Evolutionary conservation across 441 rosid species (phyloP).

Genomic region (Euphorbia celastroides): DNA sequence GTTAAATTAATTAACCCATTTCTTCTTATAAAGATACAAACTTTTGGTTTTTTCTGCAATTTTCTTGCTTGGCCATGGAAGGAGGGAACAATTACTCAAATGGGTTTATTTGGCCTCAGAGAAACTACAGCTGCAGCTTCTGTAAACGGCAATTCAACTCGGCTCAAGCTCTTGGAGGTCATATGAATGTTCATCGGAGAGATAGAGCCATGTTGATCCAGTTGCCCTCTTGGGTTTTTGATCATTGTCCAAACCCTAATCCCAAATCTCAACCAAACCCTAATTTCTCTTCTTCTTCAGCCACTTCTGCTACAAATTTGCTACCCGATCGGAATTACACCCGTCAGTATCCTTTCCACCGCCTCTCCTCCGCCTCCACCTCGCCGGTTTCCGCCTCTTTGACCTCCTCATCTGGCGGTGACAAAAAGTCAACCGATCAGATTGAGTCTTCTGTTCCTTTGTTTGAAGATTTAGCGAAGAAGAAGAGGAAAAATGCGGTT

Average conservation of each 20-base stretch:
- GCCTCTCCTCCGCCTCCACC: not conserved
- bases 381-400: not conserved
- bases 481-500: slow-evolving; percentile 16
- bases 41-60: not conserved
- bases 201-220: slow-evolving; percentile 72
- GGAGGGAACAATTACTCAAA: slow-evolving; percentile 21
- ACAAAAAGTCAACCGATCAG: slow-evolving; percentile 14
- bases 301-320: slow-evolving; percentile 17
- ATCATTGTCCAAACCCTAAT: slow-evolving; percentile 23
- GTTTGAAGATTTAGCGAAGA: slow-evolving; percentile 14
- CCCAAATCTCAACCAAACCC: slow-evolving; percentile 19
- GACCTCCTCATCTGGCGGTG: slow-evolving; percentile 10
- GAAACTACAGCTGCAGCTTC: slow-evolving; percentile 59
- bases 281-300: slow-evolving; percentile 10
- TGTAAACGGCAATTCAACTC: slow-evolving; percentile 71
- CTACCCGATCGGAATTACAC: slow-evolving; percentile 2
- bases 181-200: slow-evolving; percentile 75
- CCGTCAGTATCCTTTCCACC: slow-evolving; percentile 9
- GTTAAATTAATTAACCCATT: not conserved
- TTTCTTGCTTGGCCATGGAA: slow-evolving; percentile 18
- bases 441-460: not conserved
- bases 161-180: slow-evolving; percentile 91
- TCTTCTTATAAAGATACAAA: not conserved
- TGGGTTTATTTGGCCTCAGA: slow-evolving; percentile 52
- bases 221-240: slow-evolving; percentile 50